phyloP scores from a whole-genome alignment of 2,329 filamentous ascomycete species.

The Pyricularia sp. region DNA sequence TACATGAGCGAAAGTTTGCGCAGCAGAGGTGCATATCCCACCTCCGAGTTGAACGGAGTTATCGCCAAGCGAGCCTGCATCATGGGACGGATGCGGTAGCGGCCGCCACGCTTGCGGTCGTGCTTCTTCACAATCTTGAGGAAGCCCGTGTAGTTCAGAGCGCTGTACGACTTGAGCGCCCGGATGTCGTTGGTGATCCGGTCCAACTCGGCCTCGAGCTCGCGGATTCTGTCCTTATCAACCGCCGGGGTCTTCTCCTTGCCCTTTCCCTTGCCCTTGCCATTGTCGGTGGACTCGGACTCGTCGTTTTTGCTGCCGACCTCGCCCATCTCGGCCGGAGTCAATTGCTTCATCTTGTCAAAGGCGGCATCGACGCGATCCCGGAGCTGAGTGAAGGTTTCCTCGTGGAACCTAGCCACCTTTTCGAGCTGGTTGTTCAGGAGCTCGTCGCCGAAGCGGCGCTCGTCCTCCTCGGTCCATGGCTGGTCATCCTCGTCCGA shows the following conservation, averaged over 20 bases:
- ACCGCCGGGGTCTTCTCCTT: conserved; percentile 23
- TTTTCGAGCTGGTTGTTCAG: conserved; percentile 94
- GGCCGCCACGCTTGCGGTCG: conserved; percentile 79
- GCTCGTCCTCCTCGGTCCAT: conserved; percentile 94
- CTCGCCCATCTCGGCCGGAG: conserved; percentile 55
- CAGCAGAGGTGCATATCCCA: conserved; percentile 78
- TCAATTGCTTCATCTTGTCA: conserved; percentile 71
- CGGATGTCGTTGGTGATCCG: conserved; percentile 81
- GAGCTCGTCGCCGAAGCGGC: conserved; percentile 86
- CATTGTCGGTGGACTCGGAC: conserved; percentile 12
- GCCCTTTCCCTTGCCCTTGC: conserved; percentile 19
- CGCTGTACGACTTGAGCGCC: conserved; percentile 90
- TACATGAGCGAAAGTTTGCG: conserved; percentile 94
- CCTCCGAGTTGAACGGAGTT: conserved; percentile 87
- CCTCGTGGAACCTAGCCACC: conserved; percentile 79
- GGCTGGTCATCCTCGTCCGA: conserved; percentile 49
- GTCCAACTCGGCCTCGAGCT: conserved; percentile 74
- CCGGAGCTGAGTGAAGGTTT: conserved; percentile 55
- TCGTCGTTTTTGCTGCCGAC: conserved; percentile 29
- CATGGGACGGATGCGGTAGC: conserved; percentile 84
- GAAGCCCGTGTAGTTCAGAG: conserved; percentile 95
- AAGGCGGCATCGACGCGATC: conserved; percentile 45
- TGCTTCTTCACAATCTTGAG: conserved; percentile 99
- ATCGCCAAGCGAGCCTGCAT: conserved; percentile 84
- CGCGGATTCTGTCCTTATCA: conserved; percentile 40